These are phyloP conservation scores for Botrytis medusae DNA, from an alignment of 2,329 filamentous ascomycete species.

Conservation along the genomic window DNA sequence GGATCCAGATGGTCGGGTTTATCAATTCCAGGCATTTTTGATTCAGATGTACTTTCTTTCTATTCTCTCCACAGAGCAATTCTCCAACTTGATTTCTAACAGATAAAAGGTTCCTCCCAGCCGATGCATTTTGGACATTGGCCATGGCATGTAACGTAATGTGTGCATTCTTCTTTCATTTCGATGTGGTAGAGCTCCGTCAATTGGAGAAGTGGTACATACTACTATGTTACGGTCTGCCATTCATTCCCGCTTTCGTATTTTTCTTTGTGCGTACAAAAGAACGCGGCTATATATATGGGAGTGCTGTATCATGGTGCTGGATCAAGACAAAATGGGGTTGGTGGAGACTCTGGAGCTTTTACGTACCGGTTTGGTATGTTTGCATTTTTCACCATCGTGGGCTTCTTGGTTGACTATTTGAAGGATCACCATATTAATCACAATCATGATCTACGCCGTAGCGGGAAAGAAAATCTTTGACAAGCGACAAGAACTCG, in stretches of 20 bases:
- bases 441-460: constrained; percentile 65
- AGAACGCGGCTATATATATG: constrained; percentile 63
- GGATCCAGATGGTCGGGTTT: constrained; percentile 38
- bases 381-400: background rate
- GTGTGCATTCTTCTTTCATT: constrained; percentile 75
- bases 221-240: constrained; percentile 68
- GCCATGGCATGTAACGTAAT: constrained; percentile 85
- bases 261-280: constrained; percentile 63
- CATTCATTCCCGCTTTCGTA: constrained; percentile 65
- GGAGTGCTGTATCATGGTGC: constrained; percentile 77
- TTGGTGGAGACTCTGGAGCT: constrained; percentile 69
- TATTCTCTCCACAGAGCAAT: background rate
- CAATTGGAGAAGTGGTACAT: constrained; percentile 71
- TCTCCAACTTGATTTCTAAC: background rate
- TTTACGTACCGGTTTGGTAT: constrained; percentile 70
- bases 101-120: constrained; percentile 68
- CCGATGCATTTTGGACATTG: constrained; percentile 74
- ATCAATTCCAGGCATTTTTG: constrained; percentile 74
- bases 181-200: constrained; percentile 62
- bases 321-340: constrained; percentile 71
- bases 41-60: constrained; percentile 68
- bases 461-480: constrained; percentile 67
- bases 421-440: constrained; percentile 57
- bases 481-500: constrained; percentile 57
- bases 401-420: constrained; percentile 41